Evolutionary conservation across 805 yeast species (phyloP).

Genomic region (Candida nitratophila): DNA sequence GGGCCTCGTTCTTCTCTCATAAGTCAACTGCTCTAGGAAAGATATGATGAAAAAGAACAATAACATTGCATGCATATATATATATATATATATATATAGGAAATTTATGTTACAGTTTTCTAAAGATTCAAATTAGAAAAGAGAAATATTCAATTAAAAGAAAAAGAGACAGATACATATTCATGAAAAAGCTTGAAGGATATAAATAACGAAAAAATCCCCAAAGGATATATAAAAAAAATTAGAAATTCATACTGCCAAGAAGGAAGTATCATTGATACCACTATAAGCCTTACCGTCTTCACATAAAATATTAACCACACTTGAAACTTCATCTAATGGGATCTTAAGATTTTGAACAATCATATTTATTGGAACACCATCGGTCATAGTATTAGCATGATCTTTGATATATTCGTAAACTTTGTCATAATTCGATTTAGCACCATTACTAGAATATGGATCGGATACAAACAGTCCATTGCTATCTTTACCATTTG

Average conservation of each 20-base stretch:
- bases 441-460: conserved; percentile 16
- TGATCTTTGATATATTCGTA: conserved; percentile 41
- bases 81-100: neutral
- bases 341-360: conserved; percentile 47
- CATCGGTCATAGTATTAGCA: conserved; percentile 59
- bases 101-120: no score
- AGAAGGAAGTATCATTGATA: conserved; percentile 55
- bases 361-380: conserved; percentile 62
- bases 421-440: conserved; percentile 34
- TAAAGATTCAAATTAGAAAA: no score
- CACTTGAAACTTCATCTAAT: conserved; percentile 40
- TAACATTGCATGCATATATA: neutral
- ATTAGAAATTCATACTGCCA: conserved; percentile 36
- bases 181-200: no score
- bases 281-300: conserved; percentile 66
- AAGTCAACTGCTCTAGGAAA: conserved; percentile 5
- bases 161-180: no score
- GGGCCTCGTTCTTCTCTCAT: conserved; percentile 52
- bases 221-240: neutral
- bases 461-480: conserved; percentile 36
- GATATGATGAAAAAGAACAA: neutral
- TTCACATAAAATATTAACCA: conserved; percentile 51
- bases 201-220: neutral
- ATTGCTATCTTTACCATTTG: conserved; percentile 14
- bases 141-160: no score